Conservation (phyloP, 2,329 filamentous ascomycete species). For the Phymatotrichopsis omnivora region DNA sequence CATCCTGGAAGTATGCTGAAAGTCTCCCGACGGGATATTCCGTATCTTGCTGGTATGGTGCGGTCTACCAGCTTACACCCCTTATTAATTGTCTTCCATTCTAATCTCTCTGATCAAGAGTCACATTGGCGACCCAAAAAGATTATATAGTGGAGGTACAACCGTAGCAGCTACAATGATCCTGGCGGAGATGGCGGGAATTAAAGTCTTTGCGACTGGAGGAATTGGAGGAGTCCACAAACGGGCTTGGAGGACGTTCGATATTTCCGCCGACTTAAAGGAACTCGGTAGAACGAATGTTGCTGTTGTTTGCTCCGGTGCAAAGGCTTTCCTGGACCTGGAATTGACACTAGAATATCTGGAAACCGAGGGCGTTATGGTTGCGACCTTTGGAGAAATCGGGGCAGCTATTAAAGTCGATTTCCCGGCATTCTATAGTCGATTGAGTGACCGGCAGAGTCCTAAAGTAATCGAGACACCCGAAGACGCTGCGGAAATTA, state of each 20-base stretch:
- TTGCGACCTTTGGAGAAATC: constrained; percentile 83
- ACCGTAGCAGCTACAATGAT: constrained; percentile 92
- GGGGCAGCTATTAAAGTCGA: constrained; percentile 56
- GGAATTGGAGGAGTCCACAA: constrained; percentile 91
- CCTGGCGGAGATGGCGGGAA: constrained; percentile 73
- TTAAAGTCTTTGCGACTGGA: constrained; percentile 87
- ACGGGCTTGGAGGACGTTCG: constrained; percentile 75
- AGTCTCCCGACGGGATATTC: constrained; percentile 76
- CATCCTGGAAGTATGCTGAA: constrained; percentile 70
- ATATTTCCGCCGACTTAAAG: constrained; percentile 89
- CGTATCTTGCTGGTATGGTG: constrained; percentile 69
- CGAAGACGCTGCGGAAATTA: constrained; percentile 77
- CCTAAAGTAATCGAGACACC: constrained; percentile 66
- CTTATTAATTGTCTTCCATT: not conserved
- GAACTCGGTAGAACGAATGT: constrained; percentile 85
- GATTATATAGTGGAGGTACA: constrained; percentile 72
- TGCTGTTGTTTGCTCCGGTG: constrained; percentile 78
- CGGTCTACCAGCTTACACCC: constrained; percentile 31
- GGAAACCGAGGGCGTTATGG: constrained; percentile 60
- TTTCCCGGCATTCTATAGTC: constrained; percentile 86
- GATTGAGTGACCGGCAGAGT: constrained; percentile 74
- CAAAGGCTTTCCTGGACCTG: constrained; percentile 94
- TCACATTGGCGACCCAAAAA: constrained; percentile 40
- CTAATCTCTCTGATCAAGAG: constrained; percentile 6
- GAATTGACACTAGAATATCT: constrained; percentile 74